Base-by-base conservation (phyloP, 164 flowering plant genomes). In the Macadamia tetraphylla region DNA sequence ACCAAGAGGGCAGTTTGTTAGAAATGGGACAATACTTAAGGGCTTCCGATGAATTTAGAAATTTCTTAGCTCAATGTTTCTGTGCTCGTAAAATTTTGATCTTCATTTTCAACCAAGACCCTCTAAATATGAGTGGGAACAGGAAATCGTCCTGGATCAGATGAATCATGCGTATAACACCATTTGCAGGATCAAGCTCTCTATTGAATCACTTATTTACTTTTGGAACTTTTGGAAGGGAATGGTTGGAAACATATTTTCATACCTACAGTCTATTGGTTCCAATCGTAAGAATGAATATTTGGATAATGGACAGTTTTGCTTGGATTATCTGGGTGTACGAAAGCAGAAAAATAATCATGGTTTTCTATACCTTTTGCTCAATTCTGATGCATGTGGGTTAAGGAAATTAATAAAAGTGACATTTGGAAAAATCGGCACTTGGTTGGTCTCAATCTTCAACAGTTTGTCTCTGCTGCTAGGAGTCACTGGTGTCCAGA, bases 281-380 rank as follows among this genome's bases (percentile, higher is more conserved):
- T 23, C 23, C 29, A 48, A 67, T 5, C 72, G 65, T 29, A 73
- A 42, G 13, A 44, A 56, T 13, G 80, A 81, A 9, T 32, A 18
- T 51, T 1, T 6, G 6, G 60, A 15, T 5, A 71, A 72, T 60
- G 83, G 66, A 35, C 78, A 83, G 2, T 82, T 88, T 48, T 82
- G 85, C 75, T 70, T 84, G 63, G 76, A 81, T 49, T 87, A 80
- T 69, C 65, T 92, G 43, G 94, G 91, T 35, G 84, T 86, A 1
- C 58, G 72, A 72, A 78, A 70, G 67, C 76, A 69, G 35, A 65
- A 56, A 0, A 53, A 17, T 17, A 56, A 72, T 63, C 6, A 6
- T 9, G 74, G 62, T 49, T n/a, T 58, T 8, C 63, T 52, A 23
- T 85, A 74, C 72, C 9, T 46, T 63, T 68, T 82, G 74, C 63